Evolutionary conservation across 352 stramenopile genomes (phyloP).

Genomic region (Globisporangium cystogenes): DNA sequence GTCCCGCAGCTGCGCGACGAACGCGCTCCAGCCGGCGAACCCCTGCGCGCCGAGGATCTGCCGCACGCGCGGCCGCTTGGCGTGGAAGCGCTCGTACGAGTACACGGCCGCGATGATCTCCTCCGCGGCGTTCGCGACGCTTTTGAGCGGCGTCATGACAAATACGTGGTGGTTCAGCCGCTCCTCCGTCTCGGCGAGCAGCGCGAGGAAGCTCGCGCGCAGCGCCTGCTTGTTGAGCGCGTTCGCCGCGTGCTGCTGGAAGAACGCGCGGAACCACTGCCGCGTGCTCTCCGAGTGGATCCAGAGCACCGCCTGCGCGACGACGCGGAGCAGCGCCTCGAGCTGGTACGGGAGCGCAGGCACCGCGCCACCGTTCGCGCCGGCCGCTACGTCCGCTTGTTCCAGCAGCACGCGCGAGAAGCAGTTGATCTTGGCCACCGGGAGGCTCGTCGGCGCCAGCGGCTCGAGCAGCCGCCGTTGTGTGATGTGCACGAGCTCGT

Average conservation of each 20-base stretch:
- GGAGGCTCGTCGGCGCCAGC: slow-evolving; percentile 8
- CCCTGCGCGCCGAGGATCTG: slow-evolving; percentile 42
- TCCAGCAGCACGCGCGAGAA: slow-evolving; percentile 40
- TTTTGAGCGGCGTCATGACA: slow-evolving; percentile 24
- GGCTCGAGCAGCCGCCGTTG: slow-evolving; percentile 32
- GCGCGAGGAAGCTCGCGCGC: slow-evolving; percentile 38
- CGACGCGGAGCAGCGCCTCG: slow-evolving; percentile 31
- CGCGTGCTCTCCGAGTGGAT: slow-evolving; percentile 42
- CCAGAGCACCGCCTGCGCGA: slow-evolving; percentile 38
- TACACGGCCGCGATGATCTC: slow-evolving; percentile 65
- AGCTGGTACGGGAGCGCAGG: slow-evolving; percentile 22
- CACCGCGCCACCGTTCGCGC: slow-evolving; percentile 1
- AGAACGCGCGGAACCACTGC: slow-evolving; percentile 36
- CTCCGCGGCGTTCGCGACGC: slow-evolving; percentile 41
- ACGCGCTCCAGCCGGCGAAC: slow-evolving; percentile 47
- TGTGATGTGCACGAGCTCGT: slow-evolving; percentile 40
- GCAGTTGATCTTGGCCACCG: slow-evolving; percentile 30
- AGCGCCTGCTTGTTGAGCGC: slow-evolving; percentile 38
- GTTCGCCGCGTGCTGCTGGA: slow-evolving; percentile 21
- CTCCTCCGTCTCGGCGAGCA: slow-evolving; percentile 34
- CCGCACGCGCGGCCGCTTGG: slow-evolving; percentile 36
- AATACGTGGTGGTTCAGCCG: slow-evolving; percentile 46
- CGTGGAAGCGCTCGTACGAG: slow-evolving; percentile 36
- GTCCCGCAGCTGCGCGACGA: slow-evolving; percentile 67
- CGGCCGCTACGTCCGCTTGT: slow-evolving; percentile 17